These are phyloP conservation scores for Volvariella surrecta DNA, from an alignment of 1,284 basidiomycete species.

Conservation along the genomic window DNA sequence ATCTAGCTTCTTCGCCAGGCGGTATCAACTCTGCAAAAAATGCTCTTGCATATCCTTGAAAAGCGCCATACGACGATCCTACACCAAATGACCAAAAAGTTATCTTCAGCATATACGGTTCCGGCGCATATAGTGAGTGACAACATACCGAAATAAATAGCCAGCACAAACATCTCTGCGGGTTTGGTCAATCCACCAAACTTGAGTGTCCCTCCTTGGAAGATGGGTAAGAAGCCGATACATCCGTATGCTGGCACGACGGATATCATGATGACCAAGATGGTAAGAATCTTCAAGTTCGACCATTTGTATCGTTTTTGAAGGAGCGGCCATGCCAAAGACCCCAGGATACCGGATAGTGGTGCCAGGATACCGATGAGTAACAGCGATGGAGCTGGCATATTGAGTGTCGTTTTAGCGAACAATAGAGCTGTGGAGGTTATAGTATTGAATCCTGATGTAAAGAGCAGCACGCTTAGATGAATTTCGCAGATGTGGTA, in stretches of 20 bases:
- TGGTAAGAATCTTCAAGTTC: slow-evolving; percentile 60
- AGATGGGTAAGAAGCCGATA: slow-evolving; percentile 58
- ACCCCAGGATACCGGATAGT: slow-evolving; percentile 63
- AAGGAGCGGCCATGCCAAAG: slow-evolving; percentile 60
- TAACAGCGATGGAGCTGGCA: slow-evolving; percentile 63
- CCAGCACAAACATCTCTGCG: slow-evolving; percentile 79
- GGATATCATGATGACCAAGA: slow-evolving; percentile 59
- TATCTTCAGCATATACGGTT: neutral
- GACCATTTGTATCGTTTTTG: slow-evolving; percentile 55
- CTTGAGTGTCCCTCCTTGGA: slow-evolving; percentile 27
- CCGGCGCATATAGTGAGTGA: neutral
- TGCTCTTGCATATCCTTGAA: slow-evolving; percentile 75
- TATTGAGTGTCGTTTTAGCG: slow-evolving; percentile 71
- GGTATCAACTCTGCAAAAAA: slow-evolving; percentile 76
- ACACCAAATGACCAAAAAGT: slow-evolving; percentile 6
- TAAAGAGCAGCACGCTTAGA: neutral
- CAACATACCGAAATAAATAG: slow-evolving; percentile 67
- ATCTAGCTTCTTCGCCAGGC: slow-evolving; percentile 70
- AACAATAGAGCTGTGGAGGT: slow-evolving; percentile 80
- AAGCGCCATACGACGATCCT: slow-evolving; percentile 70
- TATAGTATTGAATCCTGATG: slow-evolving; percentile 72
- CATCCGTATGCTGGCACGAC: slow-evolving; percentile 78
- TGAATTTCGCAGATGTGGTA: neutral
- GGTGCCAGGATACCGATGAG: slow-evolving; percentile 67
- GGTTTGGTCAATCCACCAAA: slow-evolving; percentile 73